Conservation (phyloP, 257 asterid genomes). For the Solanum virginianum region DNA sequence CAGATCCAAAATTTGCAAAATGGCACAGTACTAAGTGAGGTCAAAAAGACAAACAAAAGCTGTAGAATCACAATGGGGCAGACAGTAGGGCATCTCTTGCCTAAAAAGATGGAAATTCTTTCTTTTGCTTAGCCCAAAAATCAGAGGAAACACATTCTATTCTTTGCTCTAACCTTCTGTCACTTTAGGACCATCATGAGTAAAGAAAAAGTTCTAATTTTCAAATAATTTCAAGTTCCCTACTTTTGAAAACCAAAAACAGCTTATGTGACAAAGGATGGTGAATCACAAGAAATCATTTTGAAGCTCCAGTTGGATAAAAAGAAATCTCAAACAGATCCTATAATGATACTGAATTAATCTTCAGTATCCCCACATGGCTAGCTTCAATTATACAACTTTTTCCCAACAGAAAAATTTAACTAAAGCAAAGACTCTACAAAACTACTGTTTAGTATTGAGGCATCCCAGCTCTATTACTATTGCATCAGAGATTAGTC, state of each 20-base stretch:
- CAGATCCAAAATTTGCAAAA: background rate
- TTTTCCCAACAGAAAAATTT: background rate
- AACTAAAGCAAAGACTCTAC: background rate
- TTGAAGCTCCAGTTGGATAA: background rate
- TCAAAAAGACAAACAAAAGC: background rate
- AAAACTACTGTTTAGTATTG: background rate
- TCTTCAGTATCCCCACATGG: background rate
- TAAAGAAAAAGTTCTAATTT: background rate
- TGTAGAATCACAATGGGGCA: background rate
- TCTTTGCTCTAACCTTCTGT: background rate
- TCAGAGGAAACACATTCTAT: background rate
- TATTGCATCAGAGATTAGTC: background rate
- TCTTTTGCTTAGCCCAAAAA: background rate
- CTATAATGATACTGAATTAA: background rate
- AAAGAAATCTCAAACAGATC: background rate
- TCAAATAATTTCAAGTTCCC: background rate
- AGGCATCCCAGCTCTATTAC: background rate
- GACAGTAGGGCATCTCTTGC: background rate
- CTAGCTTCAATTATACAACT: background rate
- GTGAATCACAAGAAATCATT: background rate
- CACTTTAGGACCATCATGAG: background rate
- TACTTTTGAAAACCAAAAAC: background rate
- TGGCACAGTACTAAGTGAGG: background rate
- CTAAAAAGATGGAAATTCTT: background rate
- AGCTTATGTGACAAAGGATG: background rate